Evolutionary conservation across 106 monocot species (phyloP).

Genomic region (Dactylorhiza incarnata): DNA sequence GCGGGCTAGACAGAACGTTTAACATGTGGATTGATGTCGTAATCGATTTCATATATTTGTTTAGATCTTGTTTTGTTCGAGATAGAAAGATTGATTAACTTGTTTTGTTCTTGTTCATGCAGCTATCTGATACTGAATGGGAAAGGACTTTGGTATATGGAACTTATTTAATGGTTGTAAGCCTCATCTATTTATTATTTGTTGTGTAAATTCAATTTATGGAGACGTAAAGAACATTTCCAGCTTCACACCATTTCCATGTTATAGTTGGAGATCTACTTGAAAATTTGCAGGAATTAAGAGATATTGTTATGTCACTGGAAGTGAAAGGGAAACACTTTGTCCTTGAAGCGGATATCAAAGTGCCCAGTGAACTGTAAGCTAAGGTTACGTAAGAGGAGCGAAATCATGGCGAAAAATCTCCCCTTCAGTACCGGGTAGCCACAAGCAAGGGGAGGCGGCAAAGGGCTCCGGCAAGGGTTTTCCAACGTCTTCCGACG

Average conservation of each 20-base stretch:
- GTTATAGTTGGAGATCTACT: not conserved
- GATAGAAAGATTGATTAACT: not conserved
- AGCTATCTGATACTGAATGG: constrained; percentile 80
- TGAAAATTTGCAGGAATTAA: constrained; percentile 62
- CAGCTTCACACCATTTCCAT: no score
- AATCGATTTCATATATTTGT: not conserved
- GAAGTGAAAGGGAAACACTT: constrained; percentile 74
- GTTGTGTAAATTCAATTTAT: not conserved
- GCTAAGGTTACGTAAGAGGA: no score
- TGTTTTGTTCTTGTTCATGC: constrained; percentile 21
- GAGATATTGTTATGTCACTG: constrained; percentile 63
- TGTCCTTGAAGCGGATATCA: constrained; percentile 87
- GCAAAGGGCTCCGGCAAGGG: no score
- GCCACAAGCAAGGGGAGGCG: no score
- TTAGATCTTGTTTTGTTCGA: constrained; percentile 1
- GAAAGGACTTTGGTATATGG: constrained; percentile 77
- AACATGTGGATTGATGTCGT: not conserved
- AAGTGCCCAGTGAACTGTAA: no score
- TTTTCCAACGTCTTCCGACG: no score
- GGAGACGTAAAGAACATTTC: not conserved
- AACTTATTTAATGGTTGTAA: not conserved
- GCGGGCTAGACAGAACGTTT: constrained; percentile 76
- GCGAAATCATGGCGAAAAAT: no score
- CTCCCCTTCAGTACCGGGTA: no score
- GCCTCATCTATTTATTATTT: not conserved